Evolutionary conservation across 352 stramenopile genomes (phyloP).

Genomic region (Achlya hypogyna): DNA sequence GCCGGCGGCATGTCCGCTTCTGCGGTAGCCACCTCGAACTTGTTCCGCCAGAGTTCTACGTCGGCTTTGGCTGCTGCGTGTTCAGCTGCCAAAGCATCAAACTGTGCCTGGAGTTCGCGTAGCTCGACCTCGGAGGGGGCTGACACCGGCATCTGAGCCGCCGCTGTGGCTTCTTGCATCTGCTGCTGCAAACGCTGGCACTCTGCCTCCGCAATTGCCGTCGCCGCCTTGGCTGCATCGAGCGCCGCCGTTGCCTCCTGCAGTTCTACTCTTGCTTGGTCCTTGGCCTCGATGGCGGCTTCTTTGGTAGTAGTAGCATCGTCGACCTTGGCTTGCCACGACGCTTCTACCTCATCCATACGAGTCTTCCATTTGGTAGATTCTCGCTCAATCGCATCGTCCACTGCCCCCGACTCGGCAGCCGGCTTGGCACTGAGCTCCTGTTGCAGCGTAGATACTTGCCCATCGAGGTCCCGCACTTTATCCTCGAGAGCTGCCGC

Average conservation of each 20-base stretch:
- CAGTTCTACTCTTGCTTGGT: too few species aligned
- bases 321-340: not conserved
- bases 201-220: not conserved
- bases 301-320: not conserved
- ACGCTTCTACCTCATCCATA: not conserved
- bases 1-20: too few species aligned
- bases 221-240: slow-evolving; percentile 16
- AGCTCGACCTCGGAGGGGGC: not conserved
- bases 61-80: too few species aligned
- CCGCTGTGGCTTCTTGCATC: not conserved
- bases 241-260: slow-evolving; percentile 17
- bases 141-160: not conserved
- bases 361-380: slow-evolving; percentile 2
- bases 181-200: not conserved
- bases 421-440: too few species aligned
- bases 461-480: slow-evolving; percentile 10
- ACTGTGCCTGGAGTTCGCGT: not conserved
- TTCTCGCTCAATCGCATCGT: slow-evolving; percentile 1
- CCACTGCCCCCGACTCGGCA: not conserved
- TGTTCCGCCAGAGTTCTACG: too few species aligned
- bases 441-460: too few species aligned
- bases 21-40: too few species aligned
- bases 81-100: too few species aligned
- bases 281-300: too few species aligned
- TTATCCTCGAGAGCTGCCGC: not conserved